Evolutionary conservation across 2,329 filamentous ascomycete genomes (phyloP).

Genomic region (Thielaviopsis euricoi): DNA sequence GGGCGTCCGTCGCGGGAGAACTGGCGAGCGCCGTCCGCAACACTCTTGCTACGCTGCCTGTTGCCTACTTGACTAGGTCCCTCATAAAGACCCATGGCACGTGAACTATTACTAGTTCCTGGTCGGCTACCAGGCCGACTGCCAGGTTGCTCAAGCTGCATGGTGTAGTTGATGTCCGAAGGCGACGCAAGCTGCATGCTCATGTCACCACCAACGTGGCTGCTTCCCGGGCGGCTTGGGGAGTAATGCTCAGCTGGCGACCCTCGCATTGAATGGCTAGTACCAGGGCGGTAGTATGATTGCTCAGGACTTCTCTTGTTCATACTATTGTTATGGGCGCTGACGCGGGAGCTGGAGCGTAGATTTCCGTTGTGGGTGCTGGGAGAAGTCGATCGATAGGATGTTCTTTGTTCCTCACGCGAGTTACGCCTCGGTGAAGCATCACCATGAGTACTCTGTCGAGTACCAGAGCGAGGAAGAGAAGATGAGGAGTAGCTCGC

Average conservation of each 20-base stretch:
- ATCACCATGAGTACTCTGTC: conserved; percentile 41
- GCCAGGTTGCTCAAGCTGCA: conserved; percentile 31
- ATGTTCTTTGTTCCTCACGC: conserved; percentile 3
- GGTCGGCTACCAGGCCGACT: conserved; percentile 27
- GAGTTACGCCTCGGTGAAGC: conserved; percentile 47
- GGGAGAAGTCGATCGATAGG: conserved; percentile 8
- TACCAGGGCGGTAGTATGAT: conserved; percentile 32
- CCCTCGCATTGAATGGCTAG: conserved; percentile 27
- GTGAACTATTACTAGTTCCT: conserved; percentile 26
- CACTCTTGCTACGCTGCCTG: conserved; percentile 60
- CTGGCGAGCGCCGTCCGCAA: conserved; percentile 66
- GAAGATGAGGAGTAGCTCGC: conserved; percentile 8
- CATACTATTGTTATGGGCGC: conserved; percentile 21
- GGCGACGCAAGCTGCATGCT: conserved; percentile 49
- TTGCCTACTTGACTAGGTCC: conserved; percentile 26
- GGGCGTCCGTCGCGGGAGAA: conserved; percentile 74
- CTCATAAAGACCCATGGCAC: conserved; percentile 41
- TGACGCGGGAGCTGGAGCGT: conserved; percentile 8
- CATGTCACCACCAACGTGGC: conserved; percentile 39
- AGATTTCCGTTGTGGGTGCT: conserved; percentile 1
- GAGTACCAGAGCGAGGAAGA: conserved; percentile 26
- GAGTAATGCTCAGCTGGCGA: conserved; percentile 26
- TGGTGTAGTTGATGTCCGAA: conserved; percentile 41
- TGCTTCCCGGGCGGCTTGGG: conserved; percentile 29
- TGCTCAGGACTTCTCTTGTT: conserved; percentile 32